Base-by-base conservation (phyloP, 2,329 filamentous ascomycete species). In the Alternaria incomplexa region DNA sequence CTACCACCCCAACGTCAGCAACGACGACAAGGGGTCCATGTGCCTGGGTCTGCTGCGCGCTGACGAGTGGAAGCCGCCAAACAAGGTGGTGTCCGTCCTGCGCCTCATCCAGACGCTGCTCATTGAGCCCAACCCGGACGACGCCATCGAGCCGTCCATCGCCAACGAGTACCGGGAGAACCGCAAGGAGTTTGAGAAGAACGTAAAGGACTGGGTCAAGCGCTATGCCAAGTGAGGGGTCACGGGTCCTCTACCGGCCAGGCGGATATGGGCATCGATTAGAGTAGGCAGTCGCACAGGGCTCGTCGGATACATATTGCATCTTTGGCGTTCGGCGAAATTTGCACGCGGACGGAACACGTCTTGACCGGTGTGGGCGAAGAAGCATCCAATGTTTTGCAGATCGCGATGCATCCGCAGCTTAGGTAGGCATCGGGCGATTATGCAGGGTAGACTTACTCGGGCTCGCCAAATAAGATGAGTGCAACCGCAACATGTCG, bases 1-100 rank as follows among this genome's bases (percentile, higher is more conserved):
- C 85, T 97, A 97, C 87, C 94, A 97, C 83, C 93, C 94, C 47
- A 97, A 97, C 82, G 88, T 97, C 63, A 93, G 91, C 76, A 96
- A 97, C 85, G 93, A 97, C 80, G 87, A 88, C 76, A 88, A 89
- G 70, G 94, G 94, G 65, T 90, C 87, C 81, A 92, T 97, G 88
- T 97, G 94, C 82, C 85, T 97, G 47, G 89, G 88, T 63, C 87
- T 94, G 80, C 88, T 97, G 71, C 93, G 94, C 78, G 81, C 90
- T 28, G 93, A 97, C 74, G 90, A 93, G 81, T 97, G 94, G 94
- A 97, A 97, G 85, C 94, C 94, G 17, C 90, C 90, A 64, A 92
- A 90, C 74, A 91, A 90, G 82, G 87, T 97, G 68, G 81, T 83
- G 48, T 87, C 88, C 56, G 93, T 97, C 26, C 87, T 97, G 65